Base-by-base conservation (phyloP, 805 yeast genomes). In the Ogataea allantospora region DNA sequence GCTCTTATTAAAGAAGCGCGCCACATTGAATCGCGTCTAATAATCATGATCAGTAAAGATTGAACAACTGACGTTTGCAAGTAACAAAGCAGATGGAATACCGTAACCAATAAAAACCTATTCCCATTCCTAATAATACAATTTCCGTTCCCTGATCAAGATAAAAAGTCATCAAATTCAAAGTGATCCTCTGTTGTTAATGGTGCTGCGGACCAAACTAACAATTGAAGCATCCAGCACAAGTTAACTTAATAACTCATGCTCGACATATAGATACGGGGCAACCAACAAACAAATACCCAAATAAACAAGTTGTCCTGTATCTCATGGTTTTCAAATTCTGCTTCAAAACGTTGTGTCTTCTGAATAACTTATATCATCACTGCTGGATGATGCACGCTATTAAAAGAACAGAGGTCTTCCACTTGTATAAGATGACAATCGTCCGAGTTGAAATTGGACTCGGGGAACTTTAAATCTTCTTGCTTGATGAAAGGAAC, bases 311-410 rank as follows among this genome's bases (percentile, higher is more conserved):
- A 37, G 16, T 30, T 40, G n/a, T 30, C 35, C 25, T 14, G 18
- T 25, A 15, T 22, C 20, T 8, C 24, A 21, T 21, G 23, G 23
- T 21, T 10, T 21, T 21, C 23, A 7, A 21, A 9, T 21, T 19
- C 12, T 14, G 26, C 30, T 14, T 17, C 38, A 25, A 22, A 7
- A n/a, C 15, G 35, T 29, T 9, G 23, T 33, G 37, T 41, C 39
- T 37, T 35, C 37, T 30, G 27, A 28, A 35, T 40, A 44, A 39
- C 21, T 40, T 38, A 38, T 31, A 54, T 49, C 67, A 62, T 53
- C 63, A 40, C 66, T 61, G 67, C 67, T 62, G 66, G 63, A 62
- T 58, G 63, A 58, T 62, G 67, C 67, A 62, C 64, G 52, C 57
- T 55, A 54, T 61, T 60, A 60, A 54, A 57, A 48, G 58, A 55